Evolutionary conservation across 208 protist species (phyloP).

Genomic region (Leishmania arabica): DNA sequence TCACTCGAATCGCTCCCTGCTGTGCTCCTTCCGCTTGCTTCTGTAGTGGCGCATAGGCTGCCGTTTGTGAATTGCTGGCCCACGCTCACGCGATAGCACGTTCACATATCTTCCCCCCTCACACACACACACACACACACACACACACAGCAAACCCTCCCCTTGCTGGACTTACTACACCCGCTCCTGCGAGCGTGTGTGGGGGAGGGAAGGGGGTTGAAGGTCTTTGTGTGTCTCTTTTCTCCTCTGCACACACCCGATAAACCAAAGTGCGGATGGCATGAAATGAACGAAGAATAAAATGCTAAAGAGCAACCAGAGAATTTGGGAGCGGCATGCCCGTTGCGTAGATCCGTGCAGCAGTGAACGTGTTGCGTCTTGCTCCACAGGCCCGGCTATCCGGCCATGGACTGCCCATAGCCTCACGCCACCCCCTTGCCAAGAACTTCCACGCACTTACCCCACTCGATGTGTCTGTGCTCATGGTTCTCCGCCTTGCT

Average conservation of each 20-base stretch:
- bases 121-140: neutral
- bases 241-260: neutral
- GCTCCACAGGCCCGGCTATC: neutral
- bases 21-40: neutral
- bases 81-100: neutral
- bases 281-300: neutral
- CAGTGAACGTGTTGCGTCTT: neutral
- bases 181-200: neutral
- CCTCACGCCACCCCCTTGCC: neutral
- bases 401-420: neutral
- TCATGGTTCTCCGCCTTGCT: neutral
- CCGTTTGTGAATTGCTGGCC: neutral
- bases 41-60: neutral
- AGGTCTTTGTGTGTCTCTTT: neutral
- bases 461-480: neutral
- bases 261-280: neutral
- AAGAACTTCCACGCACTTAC: neutral
- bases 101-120: neutral
- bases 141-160: neutral
- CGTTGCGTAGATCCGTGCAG: neutral
- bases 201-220: neutral
- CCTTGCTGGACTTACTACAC: too few species aligned
- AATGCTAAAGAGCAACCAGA: neutral
- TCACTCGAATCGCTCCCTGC: neutral
- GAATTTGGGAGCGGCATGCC: neutral